Conservation (phyloP, 331 rosid species). For the Dryas integrifolia region DNA sequence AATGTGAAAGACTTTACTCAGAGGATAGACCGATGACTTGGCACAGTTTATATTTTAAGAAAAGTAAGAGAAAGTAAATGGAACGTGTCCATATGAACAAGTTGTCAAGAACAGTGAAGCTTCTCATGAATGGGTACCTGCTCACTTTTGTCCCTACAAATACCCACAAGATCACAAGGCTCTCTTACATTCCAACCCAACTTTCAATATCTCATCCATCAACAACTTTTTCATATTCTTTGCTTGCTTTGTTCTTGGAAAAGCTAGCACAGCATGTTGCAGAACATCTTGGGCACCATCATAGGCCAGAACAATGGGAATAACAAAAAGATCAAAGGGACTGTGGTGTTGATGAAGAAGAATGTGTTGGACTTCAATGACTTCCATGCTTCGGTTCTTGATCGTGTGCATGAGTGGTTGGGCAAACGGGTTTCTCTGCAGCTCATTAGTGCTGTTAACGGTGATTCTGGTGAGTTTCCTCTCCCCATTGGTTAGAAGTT, state of each 20-base stretch:
- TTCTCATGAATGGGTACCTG: background rate
- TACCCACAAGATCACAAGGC: background rate
- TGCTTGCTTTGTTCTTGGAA: background rate
- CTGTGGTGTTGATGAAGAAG: conserved; percentile 67
- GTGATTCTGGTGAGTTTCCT: conserved; percentile 37
- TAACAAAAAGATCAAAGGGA: conserved; percentile 38
- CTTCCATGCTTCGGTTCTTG: conserved; percentile 51
- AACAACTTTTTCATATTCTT: background rate
- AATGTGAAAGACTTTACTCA: background rate
- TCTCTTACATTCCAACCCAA: background rate
- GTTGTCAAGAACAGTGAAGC: background rate
- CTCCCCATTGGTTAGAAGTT: background rate
- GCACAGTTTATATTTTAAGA: background rate
- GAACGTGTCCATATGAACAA: background rate
- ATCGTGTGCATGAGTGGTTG: conserved; percentile 45
- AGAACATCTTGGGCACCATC: background rate
- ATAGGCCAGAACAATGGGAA: background rate
- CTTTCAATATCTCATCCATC: background rate
- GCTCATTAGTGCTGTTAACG: conserved; percentile 44
- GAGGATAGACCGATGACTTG: background rate
- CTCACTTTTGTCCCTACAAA: conserved; percentile 3
- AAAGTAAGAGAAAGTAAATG: background rate
- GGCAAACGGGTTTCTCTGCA: conserved; percentile 55
- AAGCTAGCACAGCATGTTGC: conserved; percentile 6
- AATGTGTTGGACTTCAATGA: conserved; percentile 67